Percentiles rank a stretch among this genome's conserved stretches.
Evolutionary conservation across 1,284 basidiomycete genomes (phyloP).

Genomic region (Gomphus bonarii): DNA sequence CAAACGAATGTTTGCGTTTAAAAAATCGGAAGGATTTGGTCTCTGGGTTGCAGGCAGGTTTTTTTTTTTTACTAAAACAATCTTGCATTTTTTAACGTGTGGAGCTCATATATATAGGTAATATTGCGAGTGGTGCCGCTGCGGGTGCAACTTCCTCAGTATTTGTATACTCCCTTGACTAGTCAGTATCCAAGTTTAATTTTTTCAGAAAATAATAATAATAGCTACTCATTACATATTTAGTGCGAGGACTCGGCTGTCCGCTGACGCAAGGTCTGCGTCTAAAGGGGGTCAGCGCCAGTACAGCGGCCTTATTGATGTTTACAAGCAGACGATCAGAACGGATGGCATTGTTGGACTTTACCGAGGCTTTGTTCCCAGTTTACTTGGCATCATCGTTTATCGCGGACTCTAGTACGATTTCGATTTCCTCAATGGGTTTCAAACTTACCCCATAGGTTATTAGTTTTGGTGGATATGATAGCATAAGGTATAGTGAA

Average conservation of each 20-base stretch:
- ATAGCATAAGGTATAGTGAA: slow-evolving; percentile 37
- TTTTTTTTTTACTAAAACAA: neutral
- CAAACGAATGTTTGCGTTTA: slow-evolving; percentile 41
- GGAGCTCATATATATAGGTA: slow-evolving; percentile 17
- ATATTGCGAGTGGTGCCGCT: slow-evolving; percentile 34
- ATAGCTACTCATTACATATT: neutral
- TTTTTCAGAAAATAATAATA: neutral
- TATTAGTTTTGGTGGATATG: slow-evolving; percentile 34
- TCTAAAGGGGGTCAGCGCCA: slow-evolving; percentile 32
- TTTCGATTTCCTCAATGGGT: neutral
- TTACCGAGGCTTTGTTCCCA: slow-evolving; percentile 56
- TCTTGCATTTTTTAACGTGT: too few species aligned
- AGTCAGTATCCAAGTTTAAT: slow-evolving; percentile 21
- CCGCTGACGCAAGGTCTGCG: slow-evolving; percentile 40
- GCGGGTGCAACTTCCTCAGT: slow-evolving; percentile 39
- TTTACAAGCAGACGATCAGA: slow-evolving; percentile 42
- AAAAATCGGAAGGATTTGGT: slow-evolving; percentile 42
- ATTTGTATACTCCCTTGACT: slow-evolving; percentile 55
- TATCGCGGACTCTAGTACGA: slow-evolving; percentile 47
- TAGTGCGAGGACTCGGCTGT: slow-evolving; percentile 43
- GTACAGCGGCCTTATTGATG: slow-evolving; percentile 36
- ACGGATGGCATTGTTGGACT: slow-evolving; percentile 41
- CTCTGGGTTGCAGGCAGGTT: slow-evolving; percentile 37
- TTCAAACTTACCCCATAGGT: neutral
- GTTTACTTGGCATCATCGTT: slow-evolving; percentile 49